phyloP scores from a whole-genome alignment of 2,329 filamentous ascomycete genomes.

The Dothidotthia symphoricarpi region DNA sequence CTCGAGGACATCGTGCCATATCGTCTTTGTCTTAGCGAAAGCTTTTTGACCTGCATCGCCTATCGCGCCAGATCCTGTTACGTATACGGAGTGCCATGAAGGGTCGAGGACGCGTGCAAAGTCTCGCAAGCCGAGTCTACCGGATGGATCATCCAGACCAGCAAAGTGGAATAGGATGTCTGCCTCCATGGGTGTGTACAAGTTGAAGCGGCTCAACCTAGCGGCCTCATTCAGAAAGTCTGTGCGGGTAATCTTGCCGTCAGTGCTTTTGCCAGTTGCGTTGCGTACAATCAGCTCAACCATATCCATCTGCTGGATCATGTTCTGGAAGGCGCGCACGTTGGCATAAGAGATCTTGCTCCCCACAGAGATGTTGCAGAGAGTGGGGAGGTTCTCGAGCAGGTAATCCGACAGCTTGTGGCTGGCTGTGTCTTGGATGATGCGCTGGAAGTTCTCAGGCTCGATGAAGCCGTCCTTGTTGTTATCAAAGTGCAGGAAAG shows the following conservation, averaged over 20 bases:
- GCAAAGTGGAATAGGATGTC: conserved; percentile 99
- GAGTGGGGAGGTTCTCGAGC: conserved; percentile 81
- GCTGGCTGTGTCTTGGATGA: conserved; percentile 86
- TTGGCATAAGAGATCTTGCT: conserved; percentile 98
- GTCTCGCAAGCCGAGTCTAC: conserved; percentile 75
- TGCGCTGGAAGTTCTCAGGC: conserved; percentile 92
- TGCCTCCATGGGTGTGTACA: conserved; percentile 97
- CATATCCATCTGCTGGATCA: conserved; percentile 96
- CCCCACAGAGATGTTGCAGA: conserved; percentile 90
- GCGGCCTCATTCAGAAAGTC: conserved; percentile 96
- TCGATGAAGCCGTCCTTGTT: conserved; percentile 93
- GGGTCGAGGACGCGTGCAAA: conserved; percentile 95
- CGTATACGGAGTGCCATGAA: conserved; percentile 73
- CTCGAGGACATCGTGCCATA: conserved; percentile 66
- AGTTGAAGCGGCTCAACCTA: conserved; percentile 84
- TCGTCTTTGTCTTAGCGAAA: conserved; percentile 54
- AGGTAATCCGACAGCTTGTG: conserved; percentile 98
- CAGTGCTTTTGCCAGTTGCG: conserved; percentile 75
- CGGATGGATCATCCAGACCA: conserved; percentile 84
- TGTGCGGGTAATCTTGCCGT: conserved; percentile 89
- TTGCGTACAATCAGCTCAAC: conserved; percentile 90
- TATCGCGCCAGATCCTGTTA: conserved; percentile 52
- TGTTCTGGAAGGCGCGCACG: conserved; percentile 95
- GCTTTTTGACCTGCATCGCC: conserved; percentile 52
- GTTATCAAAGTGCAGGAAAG: conserved; percentile 87